Base-by-base conservation (phyloP, 495 filamentous ascomycete species). In the Echria macrotheca region DNA sequence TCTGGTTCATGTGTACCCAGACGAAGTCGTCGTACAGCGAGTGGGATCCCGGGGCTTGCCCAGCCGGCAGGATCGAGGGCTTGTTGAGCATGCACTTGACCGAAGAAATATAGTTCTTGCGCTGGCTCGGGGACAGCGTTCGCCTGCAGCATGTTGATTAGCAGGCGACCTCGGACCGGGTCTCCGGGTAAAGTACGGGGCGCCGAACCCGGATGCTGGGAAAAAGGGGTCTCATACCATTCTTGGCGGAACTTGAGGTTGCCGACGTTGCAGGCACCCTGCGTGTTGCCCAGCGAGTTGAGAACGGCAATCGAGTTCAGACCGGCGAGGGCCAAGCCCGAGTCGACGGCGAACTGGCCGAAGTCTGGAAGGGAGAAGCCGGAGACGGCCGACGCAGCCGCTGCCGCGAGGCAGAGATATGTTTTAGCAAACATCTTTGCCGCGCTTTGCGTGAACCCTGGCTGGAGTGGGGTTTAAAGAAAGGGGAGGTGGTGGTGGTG, bases 21-120 rank as follows among this genome's bases (percentile, higher is more conserved):
- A 81, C 73, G 51, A 89, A 87, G 61, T 89, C 84, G 67, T 89
- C 86, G 49, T 78, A 65, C n/a, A 54, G 18, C 8, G 49, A 54
- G 25, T 50, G 41, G 0, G 59, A 47, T 10, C 59, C 61, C 6
- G 54, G 54, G 1, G 25, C 47, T 74, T 26, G 71, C 65, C 49
- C 56, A 1, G 47, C 11, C 0, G 49, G 36, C 24, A 60, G 46
- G 8, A 47, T 29, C 69, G 77, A 80, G 14, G 83, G 77, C 55
- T 71, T 64, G 2, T 50, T 54, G 56, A 75, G 71, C 4, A 89
- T 49, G 60, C 86, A 89, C 38, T 79, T 68, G 4, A 89, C 78
- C 1, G 86, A 81, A n/a, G 71, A 55, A 52, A 83, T 84, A 53
- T 82, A 89, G 11, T 63, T 60, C 39, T 65, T 79, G 47, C 77